These are phyloP conservation scores for Nitzschia sp. DNA, from an alignment of 108 stramenopile genomes.

Conservation along the genomic window DNA sequence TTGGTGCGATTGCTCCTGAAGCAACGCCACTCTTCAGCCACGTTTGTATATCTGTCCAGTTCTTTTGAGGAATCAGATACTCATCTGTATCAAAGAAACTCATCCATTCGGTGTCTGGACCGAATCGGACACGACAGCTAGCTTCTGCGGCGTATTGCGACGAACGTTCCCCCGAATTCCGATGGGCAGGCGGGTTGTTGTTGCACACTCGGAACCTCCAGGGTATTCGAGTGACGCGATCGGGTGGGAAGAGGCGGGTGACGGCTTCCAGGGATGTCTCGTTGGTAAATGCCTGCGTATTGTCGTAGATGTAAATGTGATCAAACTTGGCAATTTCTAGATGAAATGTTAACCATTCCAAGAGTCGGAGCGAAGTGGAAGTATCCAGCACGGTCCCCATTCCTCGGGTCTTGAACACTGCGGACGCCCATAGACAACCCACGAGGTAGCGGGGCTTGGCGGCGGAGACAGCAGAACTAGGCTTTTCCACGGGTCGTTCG, in stretches of 20 bases:
- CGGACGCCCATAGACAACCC: slow-evolving; percentile 69
- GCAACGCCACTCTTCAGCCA: slow-evolving; percentile 11
- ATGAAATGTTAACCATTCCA: slow-evolving; percentile 67
- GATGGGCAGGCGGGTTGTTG: slow-evolving; percentile 65
- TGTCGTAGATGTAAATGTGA: slow-evolving; percentile 80
- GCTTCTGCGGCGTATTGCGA: slow-evolving; percentile 78
- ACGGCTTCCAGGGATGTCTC: slow-evolving; percentile 5
- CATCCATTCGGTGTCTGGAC: slow-evolving; percentile 66
- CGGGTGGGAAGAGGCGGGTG: slow-evolving; percentile 24
- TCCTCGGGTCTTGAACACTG: slow-evolving; percentile 43
- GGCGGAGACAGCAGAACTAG: slow-evolving; percentile 16
- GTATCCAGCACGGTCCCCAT: slow-evolving; percentile 32
- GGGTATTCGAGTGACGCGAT: slow-evolving; percentile 49
- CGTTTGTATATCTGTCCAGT: slow-evolving; percentile 25
- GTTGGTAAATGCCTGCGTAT: slow-evolving; percentile 38
- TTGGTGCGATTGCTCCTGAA: slow-evolving; percentile 19
- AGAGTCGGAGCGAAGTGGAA: slow-evolving; percentile 33
- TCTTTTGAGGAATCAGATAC: slow-evolving; percentile 57
- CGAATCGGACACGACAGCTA: slow-evolving; percentile 65
- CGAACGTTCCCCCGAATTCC: slow-evolving; percentile 65
- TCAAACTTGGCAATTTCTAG: slow-evolving; percentile 65
- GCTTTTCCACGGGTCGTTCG: slow-evolving; percentile 1
- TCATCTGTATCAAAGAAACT: slow-evolving; percentile 74
- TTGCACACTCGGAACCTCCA: slow-evolving; percentile 73
- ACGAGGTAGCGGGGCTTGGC: slow-evolving; percentile 50